Evolutionary conservation across 768 basidiomycete species (phyloP).

Genomic region (Lanmaoa pseudosensibilis): DNA sequence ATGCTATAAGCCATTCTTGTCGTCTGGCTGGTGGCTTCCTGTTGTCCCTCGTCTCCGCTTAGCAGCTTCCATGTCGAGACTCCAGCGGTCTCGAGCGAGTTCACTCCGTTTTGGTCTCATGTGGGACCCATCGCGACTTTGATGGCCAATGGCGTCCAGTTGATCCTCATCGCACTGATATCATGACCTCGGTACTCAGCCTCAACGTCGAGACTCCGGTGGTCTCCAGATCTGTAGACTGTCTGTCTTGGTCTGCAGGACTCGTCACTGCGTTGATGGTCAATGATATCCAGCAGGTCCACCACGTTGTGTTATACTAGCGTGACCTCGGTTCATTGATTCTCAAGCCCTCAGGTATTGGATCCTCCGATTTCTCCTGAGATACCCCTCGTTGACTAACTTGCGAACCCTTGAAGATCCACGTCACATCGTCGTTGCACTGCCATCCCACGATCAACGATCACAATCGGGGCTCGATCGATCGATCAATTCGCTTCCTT

Average conservation of each 20-base stretch:
- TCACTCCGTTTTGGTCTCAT: background rate
- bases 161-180: background rate
- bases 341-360: background rate
- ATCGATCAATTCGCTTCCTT: background rate
- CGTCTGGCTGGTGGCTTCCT: background rate
- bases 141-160: background rate
- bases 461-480: background rate
- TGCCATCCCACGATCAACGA: background rate
- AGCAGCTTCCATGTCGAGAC: background rate
- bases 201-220: background rate
- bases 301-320: background rate
- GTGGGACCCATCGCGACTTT: background rate
- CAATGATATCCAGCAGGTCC: too few species aligned
- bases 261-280: background rate
- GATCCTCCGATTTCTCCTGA: background rate
- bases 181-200: background rate
- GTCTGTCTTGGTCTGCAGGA: background rate
- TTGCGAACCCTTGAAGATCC: background rate
- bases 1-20: background rate
- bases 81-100: too few species aligned
- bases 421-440: background rate
- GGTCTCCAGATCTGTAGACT: background rate
- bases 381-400: background rate
- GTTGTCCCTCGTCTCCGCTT: background rate
- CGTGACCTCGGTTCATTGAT: background rate